Evolutionary conservation across 2,329 filamentous ascomycete genomes (phyloP).

Genomic region (Trichoderma sp.): DNA sequence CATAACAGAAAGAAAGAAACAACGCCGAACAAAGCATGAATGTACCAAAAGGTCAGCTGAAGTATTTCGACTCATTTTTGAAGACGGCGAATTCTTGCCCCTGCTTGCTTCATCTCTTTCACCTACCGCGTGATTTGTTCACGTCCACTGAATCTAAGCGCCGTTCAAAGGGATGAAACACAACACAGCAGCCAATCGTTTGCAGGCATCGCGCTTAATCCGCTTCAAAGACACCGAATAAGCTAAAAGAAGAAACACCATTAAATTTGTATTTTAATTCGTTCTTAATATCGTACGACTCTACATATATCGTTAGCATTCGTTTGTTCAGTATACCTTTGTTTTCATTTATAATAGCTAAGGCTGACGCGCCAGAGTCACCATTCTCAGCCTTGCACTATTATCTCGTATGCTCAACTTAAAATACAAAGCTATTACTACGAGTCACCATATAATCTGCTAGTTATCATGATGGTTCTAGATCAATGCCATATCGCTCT

Average conservation of each 20-base stretch:
- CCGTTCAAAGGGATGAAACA: constrained; percentile 5
- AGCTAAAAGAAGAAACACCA: not conserved
- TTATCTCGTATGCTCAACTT: too few relatives aligned
- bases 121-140: not conserved
- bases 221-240: not conserved
- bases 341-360: not conserved
- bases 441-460: not conserved
- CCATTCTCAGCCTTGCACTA: too few relatives aligned
- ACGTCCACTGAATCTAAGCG: not conserved
- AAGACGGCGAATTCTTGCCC: not conserved
- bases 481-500: constrained; percentile 6
- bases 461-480: not conserved
- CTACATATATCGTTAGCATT: not conserved
- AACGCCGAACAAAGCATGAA: not conserved
- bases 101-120: not conserved
- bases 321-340: not conserved
- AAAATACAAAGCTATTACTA: not conserved
- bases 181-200: constrained; percentile 3
- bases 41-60: not conserved
- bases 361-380: not conserved
- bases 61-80: not conserved
- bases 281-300: not conserved
- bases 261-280: not conserved
- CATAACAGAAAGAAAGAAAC: not conserved
- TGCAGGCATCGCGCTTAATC: not conserved